phyloP scores from a whole-genome alignment of 2,329 filamentous ascomycete species.

The Aureobasidium sp. region DNA sequence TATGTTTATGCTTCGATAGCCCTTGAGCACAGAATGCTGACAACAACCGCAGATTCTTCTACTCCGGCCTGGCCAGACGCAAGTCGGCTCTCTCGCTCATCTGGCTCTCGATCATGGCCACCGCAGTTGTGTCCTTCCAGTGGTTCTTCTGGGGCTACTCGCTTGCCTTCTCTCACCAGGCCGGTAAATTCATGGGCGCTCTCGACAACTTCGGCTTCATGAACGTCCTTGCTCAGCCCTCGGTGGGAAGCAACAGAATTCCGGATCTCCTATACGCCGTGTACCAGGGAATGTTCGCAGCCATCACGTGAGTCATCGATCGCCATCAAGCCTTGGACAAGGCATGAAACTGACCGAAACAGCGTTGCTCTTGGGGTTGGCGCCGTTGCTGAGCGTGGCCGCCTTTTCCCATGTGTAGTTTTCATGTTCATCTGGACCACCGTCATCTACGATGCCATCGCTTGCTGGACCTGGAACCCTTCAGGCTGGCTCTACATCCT shows the following conservation, averaged over 20 bases:
- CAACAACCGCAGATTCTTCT: constrained; percentile 61
- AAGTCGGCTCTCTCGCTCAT: constrained; percentile 84
- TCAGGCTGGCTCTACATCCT: constrained; percentile 70
- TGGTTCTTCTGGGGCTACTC: constrained; percentile 97
- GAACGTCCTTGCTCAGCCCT: constrained; percentile 65
- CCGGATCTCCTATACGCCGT: constrained; percentile 80
- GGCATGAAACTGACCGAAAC: constrained; percentile 11
- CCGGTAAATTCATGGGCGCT: constrained; percentile 67
- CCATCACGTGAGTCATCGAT: constrained; percentile 60
- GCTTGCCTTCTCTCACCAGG: constrained; percentile 69
- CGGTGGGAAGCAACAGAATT: constrained; percentile 61
- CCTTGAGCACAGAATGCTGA: not conserved
- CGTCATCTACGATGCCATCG: constrained; percentile 83
- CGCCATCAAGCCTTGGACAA: too few relatives aligned
- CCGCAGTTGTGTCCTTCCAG: constrained; percentile 73
- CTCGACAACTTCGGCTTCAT: constrained; percentile 72
- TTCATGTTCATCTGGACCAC: constrained; percentile 95
- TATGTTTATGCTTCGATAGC: constrained; percentile 24
- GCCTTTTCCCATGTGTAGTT: constrained; percentile 78
- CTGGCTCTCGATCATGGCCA: constrained; percentile 75
- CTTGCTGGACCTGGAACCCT: constrained; percentile 91
- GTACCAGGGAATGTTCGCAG: constrained; percentile 83
- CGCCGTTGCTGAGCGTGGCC: constrained; percentile 76
- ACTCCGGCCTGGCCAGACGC: constrained; percentile 78
- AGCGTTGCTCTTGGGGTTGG: constrained; percentile 76